Base-by-base conservation (phyloP, 2,329 filamentous ascomycete species). In the Thelonectria discophora region DNA sequence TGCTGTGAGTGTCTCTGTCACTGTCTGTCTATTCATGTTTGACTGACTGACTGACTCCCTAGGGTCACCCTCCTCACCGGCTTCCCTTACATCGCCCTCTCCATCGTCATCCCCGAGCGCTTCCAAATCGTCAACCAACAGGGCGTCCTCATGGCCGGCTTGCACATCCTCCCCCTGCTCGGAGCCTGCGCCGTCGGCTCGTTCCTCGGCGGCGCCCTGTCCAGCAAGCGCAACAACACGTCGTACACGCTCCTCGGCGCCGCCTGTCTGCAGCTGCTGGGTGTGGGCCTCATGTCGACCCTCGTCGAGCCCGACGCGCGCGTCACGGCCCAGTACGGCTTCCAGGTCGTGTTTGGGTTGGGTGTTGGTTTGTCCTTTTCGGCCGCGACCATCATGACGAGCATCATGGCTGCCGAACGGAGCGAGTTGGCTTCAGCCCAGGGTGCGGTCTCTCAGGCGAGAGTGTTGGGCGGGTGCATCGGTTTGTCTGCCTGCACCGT, bases 401-500 rank as follows among this genome's bases (percentile, higher is more conserved):
- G 82, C 47, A 78, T 87, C 13, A 80, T 86, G 48, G 75, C 78
- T 3, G 80, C 83, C 0, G 75, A 79, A 17, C 73, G 76, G 8
- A 77, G 77, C 58, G 82, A 86, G 55, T 77, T 86, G 51, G 86
- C 86, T 1, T 83, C 85, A 2, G 85, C 84, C 0, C 85, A 88
- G 65, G 87, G 86, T 0, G 82, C 85, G 5, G 79, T 88, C 10
- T 84, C 86, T 1, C 86, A 89, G 72, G 81, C 84, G 2, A 81
- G 87, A 13, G 83, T 88, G 0, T 75, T 89, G 2, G 87, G 87
- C 1, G 86, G 87, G 3, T 84, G 84, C 39, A 78, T 88, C 27
- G 87, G 86, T 1, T 78, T 89, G 45, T 82, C 86, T 0, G 72
- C 83, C 21, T 86, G 86, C 65, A 87, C 84, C n/a, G 81, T 87